Base-by-base conservation (phyloP, 768 basidiomycete species). In the Calocybe cyanea region DNA sequence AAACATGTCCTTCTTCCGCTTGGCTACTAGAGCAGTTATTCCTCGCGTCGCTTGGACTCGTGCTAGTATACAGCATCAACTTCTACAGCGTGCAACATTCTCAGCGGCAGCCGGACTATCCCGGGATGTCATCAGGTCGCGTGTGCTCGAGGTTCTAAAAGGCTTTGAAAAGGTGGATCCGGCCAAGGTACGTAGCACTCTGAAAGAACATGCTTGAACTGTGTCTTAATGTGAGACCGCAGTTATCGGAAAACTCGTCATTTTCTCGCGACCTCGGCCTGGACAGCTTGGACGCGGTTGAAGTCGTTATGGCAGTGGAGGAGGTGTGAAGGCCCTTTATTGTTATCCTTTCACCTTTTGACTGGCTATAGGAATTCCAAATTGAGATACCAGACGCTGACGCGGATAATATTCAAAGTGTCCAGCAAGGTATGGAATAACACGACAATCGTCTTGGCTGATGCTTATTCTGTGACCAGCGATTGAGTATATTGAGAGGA, bases 281-380 rank as follows among this genome's bases (percentile, higher is more conserved):
- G 24, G 96, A 99, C 69, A 97, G 93, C 58, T 72, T 99, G 63
- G 96, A 99, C 65, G 80, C 93, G 15, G 94, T 99, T 15, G 96
- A 99, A 66, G 93, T 97, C 20, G 90, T 98, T 57, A 96, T 99
- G 93, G 92, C 95, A 32, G 86, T 99, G 55, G 96, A 99, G 71
- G 96, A 93, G 80, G 86, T 82, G 55, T 18, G 61, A 35, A 21
- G 17, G 41, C 52, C 30, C 15, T 7, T 34, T 41, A 45, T 33
- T 45, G 21, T 25, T 45, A 23, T 39, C 9, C 15, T 17, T 49
- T 11, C 41, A n/a, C 17, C 37, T 45, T 34, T 15, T 44, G 48
- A 44, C 32, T 32, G 32, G 49, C 44, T 44, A 43, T 6, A 98
- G 92, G 96, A 98, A 61, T 99, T 99, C 64, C 76, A 80, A 21